Evolutionary conservation across 805 yeast genomes (phyloP), one percentile per base, ranked within the genome.

Genomic region (Brettanomyces anomalus): DNA sequence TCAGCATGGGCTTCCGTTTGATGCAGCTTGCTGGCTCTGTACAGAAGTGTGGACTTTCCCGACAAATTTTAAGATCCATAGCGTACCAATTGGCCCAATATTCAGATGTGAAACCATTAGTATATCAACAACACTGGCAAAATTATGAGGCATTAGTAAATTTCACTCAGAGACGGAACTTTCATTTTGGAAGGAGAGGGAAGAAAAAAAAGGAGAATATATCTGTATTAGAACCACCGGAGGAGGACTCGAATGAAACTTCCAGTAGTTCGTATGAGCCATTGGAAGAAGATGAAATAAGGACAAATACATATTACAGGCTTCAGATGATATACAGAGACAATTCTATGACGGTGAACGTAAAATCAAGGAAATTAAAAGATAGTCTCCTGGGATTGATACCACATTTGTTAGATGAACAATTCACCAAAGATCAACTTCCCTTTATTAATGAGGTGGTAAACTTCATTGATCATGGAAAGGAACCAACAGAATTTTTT

Each of bases 361-460:
- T 54, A 6, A 60, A 58, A 40, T 49, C 61, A 3, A 46, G 45
- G 30, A 43, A 58, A 35, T 41, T 59, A 31, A 57, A 56, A 42
- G 38, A 24, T 6, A 37, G 43, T 21, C 39, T 60, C 16, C 42
- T 46, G 18, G 49, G 54, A 18, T 37, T 59, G 11, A 46, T 60
- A 11, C 20, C 41, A 3, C 28, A 42, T 11, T 41, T 56, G 32
- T 51, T 58, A 4, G 41, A 51, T 17, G 46, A 49, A 3, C 57
- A 56, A 39, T 54, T 60, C 38, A 33, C 46, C 4, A 49, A 49
- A 17, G 45, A 43, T 11, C 61, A 60, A 31, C 40, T 60, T n/a
- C 51, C 58, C 2, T 56, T 60, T 41, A 45, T 61, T 15, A 56
- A 56, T 41, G 47, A 56, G 21, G 49, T 60, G 7, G 50, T 61